Percentiles rank a stretch among this genome's conserved stretches.
Evolutionary conservation across 768 basidiomycete genomes (phyloP).

Genomic region (Leccinum fibrillosum): DNA sequence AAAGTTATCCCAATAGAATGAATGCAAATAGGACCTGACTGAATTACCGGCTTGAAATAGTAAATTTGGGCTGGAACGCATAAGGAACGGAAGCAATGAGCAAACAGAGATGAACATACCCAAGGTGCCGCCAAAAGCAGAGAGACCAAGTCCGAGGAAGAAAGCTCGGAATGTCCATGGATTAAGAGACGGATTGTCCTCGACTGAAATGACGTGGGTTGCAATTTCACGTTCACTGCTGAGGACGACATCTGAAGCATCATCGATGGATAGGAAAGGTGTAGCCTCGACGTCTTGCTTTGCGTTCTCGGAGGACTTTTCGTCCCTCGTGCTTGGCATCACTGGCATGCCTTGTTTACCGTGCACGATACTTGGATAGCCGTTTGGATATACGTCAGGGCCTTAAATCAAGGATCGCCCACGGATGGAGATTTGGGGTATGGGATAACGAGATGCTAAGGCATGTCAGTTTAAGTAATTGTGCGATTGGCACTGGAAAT

Average conservation of each 20-base stretch:
- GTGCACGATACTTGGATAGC: not conserved
- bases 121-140: not conserved
- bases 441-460: not conserved
- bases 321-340: not conserved
- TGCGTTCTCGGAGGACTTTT: conserved; percentile 9
- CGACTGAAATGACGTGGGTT: conserved; percentile 36
- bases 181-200: not conserved
- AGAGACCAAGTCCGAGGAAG: not conserved
- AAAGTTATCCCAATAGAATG: conserved; percentile 1
- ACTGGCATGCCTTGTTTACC: not conserved
- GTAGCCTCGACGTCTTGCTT: conserved; percentile 33
- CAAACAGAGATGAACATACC: not conserved
- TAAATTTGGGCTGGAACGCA: conserved; percentile 47
- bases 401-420: not conserved
- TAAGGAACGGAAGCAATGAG: not conserved
- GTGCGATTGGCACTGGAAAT: not conserved
- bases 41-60: conserved; percentile 53
- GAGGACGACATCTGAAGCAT: conserved; percentile 24
- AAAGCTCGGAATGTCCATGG: not conserved
- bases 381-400: not conserved
- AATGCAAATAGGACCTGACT: not conserved
- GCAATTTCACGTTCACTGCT: conserved; percentile 44
- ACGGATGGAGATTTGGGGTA: not conserved
- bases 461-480: not conserved
- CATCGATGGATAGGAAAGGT: conserved; percentile 1